Evolutionary conservation across 495 filamentous ascomycete genomes (phyloP).

Genomic region (Neurospora hispaniola): DNA sequence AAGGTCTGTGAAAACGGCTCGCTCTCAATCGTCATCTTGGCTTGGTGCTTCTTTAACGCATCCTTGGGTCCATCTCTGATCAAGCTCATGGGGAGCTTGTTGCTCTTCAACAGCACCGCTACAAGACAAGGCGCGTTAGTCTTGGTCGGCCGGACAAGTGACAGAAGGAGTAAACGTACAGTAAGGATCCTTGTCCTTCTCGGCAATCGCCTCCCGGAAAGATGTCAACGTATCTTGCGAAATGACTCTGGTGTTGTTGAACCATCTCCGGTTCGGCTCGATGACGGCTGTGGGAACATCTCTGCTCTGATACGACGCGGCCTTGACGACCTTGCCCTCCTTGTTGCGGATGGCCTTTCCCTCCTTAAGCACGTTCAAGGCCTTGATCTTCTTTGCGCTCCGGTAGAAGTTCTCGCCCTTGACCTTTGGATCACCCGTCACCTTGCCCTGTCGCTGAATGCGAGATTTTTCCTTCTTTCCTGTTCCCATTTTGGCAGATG

Average conservation of each 20-base stretch:
- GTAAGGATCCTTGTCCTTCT: constrained; percentile 83
- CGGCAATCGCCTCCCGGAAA: constrained; percentile 88
- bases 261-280: constrained; percentile 83
- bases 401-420: constrained; percentile 66
- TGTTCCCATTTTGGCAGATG: constrained; percentile 59
- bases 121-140: not conserved
- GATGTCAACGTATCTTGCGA: constrained; percentile 54
- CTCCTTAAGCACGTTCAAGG: constrained; percentile 78
- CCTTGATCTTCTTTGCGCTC: constrained; percentile 76
- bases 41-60: constrained; percentile 81
- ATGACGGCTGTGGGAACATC: constrained; percentile 67
- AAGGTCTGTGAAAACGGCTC: constrained; percentile 83
- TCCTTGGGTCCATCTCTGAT: constrained; percentile 40
- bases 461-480: constrained; percentile 84
- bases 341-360: constrained; percentile 65
- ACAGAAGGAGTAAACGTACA: constrained; percentile 3
- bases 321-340: constrained; percentile 60
- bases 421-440: constrained; percentile 70
- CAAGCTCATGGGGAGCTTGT: constrained; percentile 50
- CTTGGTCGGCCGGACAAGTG: not conserved
- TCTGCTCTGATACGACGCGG: constrained; percentile 74
- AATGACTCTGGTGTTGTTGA: constrained; percentile 49
- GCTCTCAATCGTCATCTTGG: constrained; percentile 87
- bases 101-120: constrained; percentile 80
- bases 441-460: constrained; percentile 68